Conservation (phyloP, 495 filamentous ascomycete genomes). For the Poronia punctata region DNA sequence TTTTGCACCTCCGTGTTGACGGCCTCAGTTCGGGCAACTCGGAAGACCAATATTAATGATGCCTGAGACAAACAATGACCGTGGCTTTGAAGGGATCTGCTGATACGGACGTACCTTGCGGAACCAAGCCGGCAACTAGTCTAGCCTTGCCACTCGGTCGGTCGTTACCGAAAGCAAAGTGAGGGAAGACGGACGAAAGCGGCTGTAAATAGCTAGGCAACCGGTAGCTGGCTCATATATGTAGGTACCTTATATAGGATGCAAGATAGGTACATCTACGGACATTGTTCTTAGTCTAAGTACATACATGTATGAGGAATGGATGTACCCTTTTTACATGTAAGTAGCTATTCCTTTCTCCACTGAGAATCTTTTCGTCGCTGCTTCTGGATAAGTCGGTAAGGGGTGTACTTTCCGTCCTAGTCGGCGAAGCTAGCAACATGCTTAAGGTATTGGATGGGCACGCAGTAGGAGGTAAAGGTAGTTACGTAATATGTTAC, state of each 20-base stretch:
- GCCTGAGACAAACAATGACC: constrained; percentile 21
- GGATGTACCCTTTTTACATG: not conserved
- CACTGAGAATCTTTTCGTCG: too few relatives aligned
- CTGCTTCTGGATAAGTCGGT: too few relatives aligned
- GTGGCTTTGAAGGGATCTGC: constrained; percentile 22
- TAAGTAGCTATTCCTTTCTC: too few relatives aligned
- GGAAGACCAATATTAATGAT: constrained; percentile 4
- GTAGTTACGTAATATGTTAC: too few relatives aligned
- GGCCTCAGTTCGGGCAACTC: not conserved
- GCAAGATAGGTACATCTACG: too few relatives aligned
- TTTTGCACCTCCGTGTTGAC: constrained; percentile 9
- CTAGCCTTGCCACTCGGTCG: constrained; percentile 18
- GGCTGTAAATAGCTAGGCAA: not conserved
- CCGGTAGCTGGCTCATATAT: too few relatives aligned
- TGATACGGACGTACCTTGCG: constrained; percentile 28
- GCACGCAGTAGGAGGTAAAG: too few relatives aligned
- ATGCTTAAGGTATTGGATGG: too few relatives aligned
- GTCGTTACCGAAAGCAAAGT: constrained; percentile 19
- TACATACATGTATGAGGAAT: not conserved
- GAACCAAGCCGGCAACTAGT: constrained; percentile 15
- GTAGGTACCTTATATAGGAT: too few relatives aligned
- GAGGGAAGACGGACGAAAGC: not conserved
- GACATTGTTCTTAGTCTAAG: too few relatives aligned
- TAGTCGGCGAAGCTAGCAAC: too few relatives aligned
- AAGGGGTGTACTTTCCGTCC: too few relatives aligned